Base-by-base conservation (phyloP, 148 eudicot genomes). In the Persicaria tinctoria region DNA sequence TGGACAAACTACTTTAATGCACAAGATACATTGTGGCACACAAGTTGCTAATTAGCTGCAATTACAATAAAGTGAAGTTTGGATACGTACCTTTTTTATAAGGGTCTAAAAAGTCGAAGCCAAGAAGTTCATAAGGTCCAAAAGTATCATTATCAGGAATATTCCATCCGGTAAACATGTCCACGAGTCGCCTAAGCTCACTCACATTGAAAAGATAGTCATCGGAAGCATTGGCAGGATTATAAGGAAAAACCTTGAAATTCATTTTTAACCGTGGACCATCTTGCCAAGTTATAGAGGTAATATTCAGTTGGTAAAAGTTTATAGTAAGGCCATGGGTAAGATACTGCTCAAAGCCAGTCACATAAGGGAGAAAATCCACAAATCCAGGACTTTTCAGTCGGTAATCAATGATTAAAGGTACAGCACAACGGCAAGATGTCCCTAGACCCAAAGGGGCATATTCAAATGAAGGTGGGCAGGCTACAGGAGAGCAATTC, bases 41-140 rank as follows among this genome's bases (percentile, higher is more conserved):
- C 46, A 32, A 60, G 44, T n/a, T 63, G 70, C 44, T 18, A 13
- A 38, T 5, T 13, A 66, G 14, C 12, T 66, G 47, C 48, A 66
- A 5, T 64, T 66, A 66, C 48, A 38, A 13, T 8, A 64, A 66
- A 57, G 46, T 10, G 4, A 48, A 41, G 74, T 46, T 69, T 46
- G 78, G 57, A 74, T 51, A 75, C 86, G 77, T 85, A 93, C 98
- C 80, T 50, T 82, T 54, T 63, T 84, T 41, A 75, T 93, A 91
- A 63, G 93, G 97, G 77, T 91, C 98, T 70, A 84, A 74, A 57
- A 91, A 95, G 73, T 90, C 91, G 80, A 91, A 91, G 83, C 88
- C 90, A 82, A 91, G 91, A 79, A 91, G 97, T 74, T 93, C 98
- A 83, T 93, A 91, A 14, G 98, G 98, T 75, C 98, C 98, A 82